Evolutionary conservation across 1,139 yeast species (phyloP).

Genomic region (Sugiyamaella novakii): DNA sequence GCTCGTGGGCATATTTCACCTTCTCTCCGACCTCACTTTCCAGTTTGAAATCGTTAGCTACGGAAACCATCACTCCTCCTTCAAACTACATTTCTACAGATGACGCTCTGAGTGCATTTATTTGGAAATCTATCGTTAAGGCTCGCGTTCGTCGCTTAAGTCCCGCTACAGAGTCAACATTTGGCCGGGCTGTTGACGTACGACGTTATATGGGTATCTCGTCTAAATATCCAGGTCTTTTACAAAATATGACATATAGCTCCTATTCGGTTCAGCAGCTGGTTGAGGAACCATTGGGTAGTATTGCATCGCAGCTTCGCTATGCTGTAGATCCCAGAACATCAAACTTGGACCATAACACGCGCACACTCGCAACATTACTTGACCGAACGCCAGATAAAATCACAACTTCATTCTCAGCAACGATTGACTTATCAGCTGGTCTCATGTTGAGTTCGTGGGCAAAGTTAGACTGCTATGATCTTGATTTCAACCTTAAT

Average conservation of each 20-base stretch:
- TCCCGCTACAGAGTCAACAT: background rate
- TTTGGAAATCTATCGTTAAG: constrained; percentile 24
- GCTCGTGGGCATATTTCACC: constrained; percentile 22
- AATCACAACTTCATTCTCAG: constrained; percentile 16
- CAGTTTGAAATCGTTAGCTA: constrained; percentile 19
- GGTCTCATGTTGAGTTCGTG: constrained; percentile 29
- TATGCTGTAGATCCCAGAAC: constrained; percentile 19
- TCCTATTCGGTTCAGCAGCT: constrained; percentile 8
- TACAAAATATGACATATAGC: constrained; percentile 26
- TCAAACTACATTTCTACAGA: constrained; percentile 26
- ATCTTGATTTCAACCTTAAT: constrained; percentile 25
- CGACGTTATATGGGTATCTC: constrained; percentile 21
- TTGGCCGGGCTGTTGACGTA: constrained; percentile 27
- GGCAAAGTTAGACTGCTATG: constrained; percentile 23
- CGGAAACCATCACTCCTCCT: background rate
- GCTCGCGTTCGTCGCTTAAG: constrained; percentile 22
- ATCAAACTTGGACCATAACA: constrained; percentile 5
- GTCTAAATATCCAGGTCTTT: constrained; percentile 25
- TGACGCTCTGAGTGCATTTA: constrained; percentile 26
- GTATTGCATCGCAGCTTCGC: constrained; percentile 24
- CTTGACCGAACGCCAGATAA: constrained; percentile 14
- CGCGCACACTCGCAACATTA: constrained; percentile 22
- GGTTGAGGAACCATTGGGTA: constrained; percentile 22
- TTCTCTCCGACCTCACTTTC: constrained; percentile 13
- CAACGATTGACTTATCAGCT: constrained; percentile 13